These are phyloP conservation scores for Linaria vulgaris DNA, from an alignment of 257 asterid species.

Conservation along the genomic window DNA sequence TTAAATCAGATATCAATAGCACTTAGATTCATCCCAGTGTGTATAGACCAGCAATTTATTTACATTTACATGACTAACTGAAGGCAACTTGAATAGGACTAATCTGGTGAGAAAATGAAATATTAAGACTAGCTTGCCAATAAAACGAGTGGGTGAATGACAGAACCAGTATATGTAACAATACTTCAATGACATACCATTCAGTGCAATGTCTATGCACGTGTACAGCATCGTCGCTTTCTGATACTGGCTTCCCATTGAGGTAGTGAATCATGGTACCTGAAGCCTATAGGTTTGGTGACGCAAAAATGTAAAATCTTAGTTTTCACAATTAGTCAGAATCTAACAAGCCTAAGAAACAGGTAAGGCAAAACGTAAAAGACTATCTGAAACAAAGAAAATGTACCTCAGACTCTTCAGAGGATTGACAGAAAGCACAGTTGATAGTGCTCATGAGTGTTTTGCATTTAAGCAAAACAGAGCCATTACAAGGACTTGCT, in stretches of 20 bases:
- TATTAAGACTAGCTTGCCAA: not conserved
- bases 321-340: constrained; percentile 20
- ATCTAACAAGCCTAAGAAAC: constrained; percentile 13
- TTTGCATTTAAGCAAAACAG: constrained; percentile 41
- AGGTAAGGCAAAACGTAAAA: not conserved
- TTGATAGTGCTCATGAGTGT: constrained; percentile 26
- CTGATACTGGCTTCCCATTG: constrained; percentile 53
- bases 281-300: constrained; percentile 52
- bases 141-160: not conserved
- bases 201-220: constrained; percentile 81
- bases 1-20: too few relatives aligned
- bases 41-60: not conserved
- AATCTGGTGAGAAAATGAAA: constrained; percentile 12
- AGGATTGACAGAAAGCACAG: constrained; percentile 79
- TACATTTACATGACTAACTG: not conserved
- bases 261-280: constrained; percentile 75
- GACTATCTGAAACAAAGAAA: constrained; percentile 17
- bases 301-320: not conserved
- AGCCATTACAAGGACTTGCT: constrained; percentile 24
- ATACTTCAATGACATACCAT: constrained; percentile 51
- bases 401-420: constrained; percentile 73
- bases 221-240: constrained; percentile 40
- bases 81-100: constrained; percentile 1
- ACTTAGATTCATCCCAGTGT: too few relatives aligned
- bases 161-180: not conserved